A percentile compares a stretch with the other conserved stretches of the same genome.
Conservation (phyloP, 2,329 filamentous ascomycete species). For the Colletotrichum caudatum region DNA sequence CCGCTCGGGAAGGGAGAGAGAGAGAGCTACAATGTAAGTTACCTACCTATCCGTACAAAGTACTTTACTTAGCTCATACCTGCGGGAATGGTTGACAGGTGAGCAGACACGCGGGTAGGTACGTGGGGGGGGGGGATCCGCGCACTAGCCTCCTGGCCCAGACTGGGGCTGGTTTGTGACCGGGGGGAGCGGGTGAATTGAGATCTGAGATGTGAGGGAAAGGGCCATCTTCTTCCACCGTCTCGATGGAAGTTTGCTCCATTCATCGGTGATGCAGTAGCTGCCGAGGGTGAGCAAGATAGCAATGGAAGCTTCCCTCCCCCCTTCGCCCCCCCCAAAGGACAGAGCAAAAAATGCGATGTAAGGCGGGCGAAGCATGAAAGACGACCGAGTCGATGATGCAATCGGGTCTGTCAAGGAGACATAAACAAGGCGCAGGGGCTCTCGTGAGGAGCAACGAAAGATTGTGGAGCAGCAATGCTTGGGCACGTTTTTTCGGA, state of each 20-base stretch:
- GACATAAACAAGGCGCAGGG: background rate
- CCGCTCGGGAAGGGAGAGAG: slow-evolving; percentile 3
- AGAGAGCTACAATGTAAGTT: background rate
- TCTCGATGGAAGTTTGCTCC: background rate
- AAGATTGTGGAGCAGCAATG: background rate
- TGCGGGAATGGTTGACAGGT: slow-evolving; percentile 11
- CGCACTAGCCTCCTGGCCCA: background rate
- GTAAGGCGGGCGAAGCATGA: background rate
- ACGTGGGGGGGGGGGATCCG: background rate
- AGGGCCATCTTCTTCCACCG: background rate
- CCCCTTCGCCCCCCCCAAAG: background rate
- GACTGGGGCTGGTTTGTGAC: background rate
- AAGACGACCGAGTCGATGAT: background rate
- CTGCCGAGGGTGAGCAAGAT: background rate
- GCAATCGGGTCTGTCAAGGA: background rate
- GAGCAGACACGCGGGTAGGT: slow-evolving; percentile 5
- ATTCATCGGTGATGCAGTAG: background rate
- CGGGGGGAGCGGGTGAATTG: background rate
- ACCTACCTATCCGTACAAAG: too few species aligned
- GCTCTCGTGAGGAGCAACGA: too few species aligned
- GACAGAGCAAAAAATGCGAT: background rate
- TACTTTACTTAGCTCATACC: too few species aligned
- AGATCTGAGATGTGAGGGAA: slow-evolving; percentile 20
- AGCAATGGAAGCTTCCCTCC: background rate
- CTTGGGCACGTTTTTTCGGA: too few species aligned